Percentiles rank a stretch among this genome's conserved stretches.
Conservation (phyloP, 2,329 filamentous ascomycete species). For the Boeremia exigua region DNA sequence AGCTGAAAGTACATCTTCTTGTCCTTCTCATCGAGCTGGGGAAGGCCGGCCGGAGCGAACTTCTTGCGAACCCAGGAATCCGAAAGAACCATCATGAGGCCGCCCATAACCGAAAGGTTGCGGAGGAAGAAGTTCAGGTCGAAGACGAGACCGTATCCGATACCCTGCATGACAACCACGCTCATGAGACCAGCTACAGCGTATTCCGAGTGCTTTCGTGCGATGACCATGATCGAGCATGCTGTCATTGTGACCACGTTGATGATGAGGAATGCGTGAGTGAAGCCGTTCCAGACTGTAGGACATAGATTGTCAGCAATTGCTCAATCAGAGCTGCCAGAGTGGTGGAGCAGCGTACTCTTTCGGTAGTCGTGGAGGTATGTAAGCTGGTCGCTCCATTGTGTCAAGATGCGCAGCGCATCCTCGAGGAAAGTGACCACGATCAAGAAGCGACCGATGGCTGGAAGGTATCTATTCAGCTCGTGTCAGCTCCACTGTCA, state of each 20-base stretch:
- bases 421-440: slow-evolving; percentile 99
- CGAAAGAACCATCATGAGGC: slow-evolving; percentile 95
- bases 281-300: slow-evolving; percentile 83
- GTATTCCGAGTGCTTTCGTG: slow-evolving; percentile 90
- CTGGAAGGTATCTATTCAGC: slow-evolving; percentile 78
- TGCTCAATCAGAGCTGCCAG: not conserved
- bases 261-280: slow-evolving; percentile 87
- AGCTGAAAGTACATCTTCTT: slow-evolving; percentile 99
- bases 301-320: slow-evolving; percentile 27
- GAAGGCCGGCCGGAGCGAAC: slow-evolving; percentile 93
- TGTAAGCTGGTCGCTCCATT: slow-evolving; percentile 93
- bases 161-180: slow-evolving; percentile 90
- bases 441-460: slow-evolving; percentile 95
- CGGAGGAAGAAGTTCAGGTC: slow-evolving; percentile 99
- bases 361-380: slow-evolving; percentile 92
- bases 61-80: slow-evolving; percentile 98
- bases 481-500: slow-evolving; percentile 29
- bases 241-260: slow-evolving; percentile 88
- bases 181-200: slow-evolving; percentile 88
- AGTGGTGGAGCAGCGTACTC: slow-evolving; percentile 64
- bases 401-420: slow-evolving; percentile 91
- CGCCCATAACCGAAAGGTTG: slow-evolving; percentile 96
- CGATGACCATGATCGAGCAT: slow-evolving; percentile 86
- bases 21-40: slow-evolving; percentile 96
- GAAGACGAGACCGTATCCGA: slow-evolving; percentile 97